Evolutionary conservation across 2,329 filamentous ascomycete species (phyloP).

Genomic region (Microdochium nivale): DNA sequence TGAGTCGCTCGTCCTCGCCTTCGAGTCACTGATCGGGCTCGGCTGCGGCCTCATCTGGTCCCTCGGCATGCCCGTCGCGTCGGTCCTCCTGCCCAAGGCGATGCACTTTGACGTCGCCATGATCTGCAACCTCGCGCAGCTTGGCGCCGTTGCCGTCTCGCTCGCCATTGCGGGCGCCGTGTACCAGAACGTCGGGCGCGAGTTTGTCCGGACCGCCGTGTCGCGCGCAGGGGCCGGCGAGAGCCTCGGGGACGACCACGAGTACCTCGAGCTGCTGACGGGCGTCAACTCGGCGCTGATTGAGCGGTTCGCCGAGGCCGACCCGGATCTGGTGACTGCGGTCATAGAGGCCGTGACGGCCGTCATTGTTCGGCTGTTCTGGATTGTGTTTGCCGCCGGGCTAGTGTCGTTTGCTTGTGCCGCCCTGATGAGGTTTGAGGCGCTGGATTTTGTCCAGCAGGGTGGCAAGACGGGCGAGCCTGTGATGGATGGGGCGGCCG

Average conservation of each 20-base stretch:
- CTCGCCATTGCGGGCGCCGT: not conserved
- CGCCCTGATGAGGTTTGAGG: not conserved
- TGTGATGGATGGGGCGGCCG: not conserved
- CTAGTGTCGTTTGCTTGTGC: not conserved
- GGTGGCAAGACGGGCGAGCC: not conserved
- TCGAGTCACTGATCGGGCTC: not conserved
- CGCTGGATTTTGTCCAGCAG: not conserved
- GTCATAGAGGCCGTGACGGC: not conserved
- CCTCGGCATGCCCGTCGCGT: not conserved
- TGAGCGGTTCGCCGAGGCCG: not conserved
- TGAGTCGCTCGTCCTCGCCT: not conserved
- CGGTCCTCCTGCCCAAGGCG: not conserved
- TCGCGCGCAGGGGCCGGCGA: not conserved
- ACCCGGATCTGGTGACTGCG: not conserved
- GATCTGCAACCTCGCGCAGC: not conserved
- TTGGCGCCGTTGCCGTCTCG: not conserved
- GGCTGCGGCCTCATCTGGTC: not conserved
- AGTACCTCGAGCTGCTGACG: not conserved
- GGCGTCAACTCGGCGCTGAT: not conserved
- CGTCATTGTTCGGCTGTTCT: not conserved
- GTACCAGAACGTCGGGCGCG: not conserved
- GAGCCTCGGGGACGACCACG: not conserved
- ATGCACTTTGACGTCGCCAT: not conserved
- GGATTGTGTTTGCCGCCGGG: not conserved
- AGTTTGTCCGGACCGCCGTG: not conserved